These are phyloP conservation scores for Scheffersomyces coipomensis DNA, from an alignment of 805 yeast genomes.

Conservation along the genomic window DNA sequence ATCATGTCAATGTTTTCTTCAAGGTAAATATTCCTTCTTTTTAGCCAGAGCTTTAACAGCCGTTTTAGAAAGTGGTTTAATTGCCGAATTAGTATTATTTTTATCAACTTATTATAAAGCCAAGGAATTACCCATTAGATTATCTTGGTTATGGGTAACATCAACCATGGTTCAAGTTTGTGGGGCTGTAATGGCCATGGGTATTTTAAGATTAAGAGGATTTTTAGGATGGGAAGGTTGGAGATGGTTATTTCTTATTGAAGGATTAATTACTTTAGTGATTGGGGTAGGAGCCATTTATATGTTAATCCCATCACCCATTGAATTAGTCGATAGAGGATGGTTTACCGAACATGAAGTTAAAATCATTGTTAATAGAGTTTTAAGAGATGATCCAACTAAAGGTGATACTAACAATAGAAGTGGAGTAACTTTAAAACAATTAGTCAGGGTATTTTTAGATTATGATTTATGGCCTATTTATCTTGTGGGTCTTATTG, in stretches of 20 bases:
- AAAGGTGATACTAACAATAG: slow-evolving; percentile 30
- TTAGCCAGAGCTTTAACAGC: slow-evolving; percentile 27
- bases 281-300: slow-evolving; percentile 49
- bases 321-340: slow-evolving; percentile 43
- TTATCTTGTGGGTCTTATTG: slow-evolving; percentile 35
- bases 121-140: slow-evolving; percentile 54
- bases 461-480: slow-evolving; percentile 26
- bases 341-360: slow-evolving; percentile 25
- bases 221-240: slow-evolving; percentile 34
- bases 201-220: slow-evolving; percentile 18
- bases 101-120: slow-evolving; percentile 63
- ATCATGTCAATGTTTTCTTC: slow-evolving; percentile 19
- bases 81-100: slow-evolving; percentile 60
- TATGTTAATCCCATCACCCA: slow-evolving; percentile 56
- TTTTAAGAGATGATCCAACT: slow-evolving; percentile 26
- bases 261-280: slow-evolving; percentile 54
- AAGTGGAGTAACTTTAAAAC: slow-evolving; percentile 19
- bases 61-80: slow-evolving; percentile 27
- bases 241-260: slow-evolving; percentile 66
- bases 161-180: slow-evolving; percentile 14
- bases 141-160: slow-evolving; percentile 42
- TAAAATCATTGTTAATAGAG: slow-evolving; percentile 24
- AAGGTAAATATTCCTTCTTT: slow-evolving; percentile 19
- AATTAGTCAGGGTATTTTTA: slow-evolving; percentile 12
- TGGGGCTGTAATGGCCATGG: slow-evolving; percentile 19